Evolutionary conservation across 75 land plant genomes (phyloP).

Genomic region (Azolla pinnata): DNA sequence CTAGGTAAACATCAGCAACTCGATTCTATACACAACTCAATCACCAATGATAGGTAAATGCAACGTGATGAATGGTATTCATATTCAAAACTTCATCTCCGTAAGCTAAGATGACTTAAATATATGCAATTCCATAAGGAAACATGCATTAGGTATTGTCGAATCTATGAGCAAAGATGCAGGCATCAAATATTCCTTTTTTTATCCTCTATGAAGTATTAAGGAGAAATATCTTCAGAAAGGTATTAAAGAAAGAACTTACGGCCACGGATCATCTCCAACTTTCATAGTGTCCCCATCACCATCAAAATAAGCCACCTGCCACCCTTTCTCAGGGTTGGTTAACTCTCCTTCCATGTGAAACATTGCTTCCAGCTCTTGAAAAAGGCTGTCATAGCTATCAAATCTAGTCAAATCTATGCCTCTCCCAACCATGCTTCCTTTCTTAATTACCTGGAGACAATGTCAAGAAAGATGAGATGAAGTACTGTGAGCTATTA

Average conservation of each 20-base stretch:
- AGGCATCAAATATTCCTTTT: too few relatives aligned
- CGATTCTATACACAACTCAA: neutral
- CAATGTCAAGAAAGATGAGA: neutral
- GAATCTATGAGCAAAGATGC: too few relatives aligned
- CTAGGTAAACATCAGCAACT: neutral
- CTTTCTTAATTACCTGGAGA: conserved; percentile 68
- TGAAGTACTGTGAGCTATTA: neutral
- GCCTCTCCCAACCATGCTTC: conserved; percentile 54
- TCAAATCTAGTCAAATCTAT: conserved; percentile 50
- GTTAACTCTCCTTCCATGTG: conserved; percentile 57
- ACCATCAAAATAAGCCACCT: conserved; percentile 65
- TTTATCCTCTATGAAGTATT: neutral
- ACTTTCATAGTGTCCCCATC: conserved; percentile 84
- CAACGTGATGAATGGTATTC: too few relatives aligned
- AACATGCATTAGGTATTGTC: too few relatives aligned
- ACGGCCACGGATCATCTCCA: conserved; percentile 89
- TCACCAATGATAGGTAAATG: too few relatives aligned
- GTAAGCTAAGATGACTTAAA: neutral
- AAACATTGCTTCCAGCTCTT: conserved; percentile 51
- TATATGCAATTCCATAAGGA: too few relatives aligned
- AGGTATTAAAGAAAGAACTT: conserved; percentile 16
- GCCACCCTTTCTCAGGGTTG: conserved; percentile 54
- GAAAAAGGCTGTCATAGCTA: conserved; percentile 38
- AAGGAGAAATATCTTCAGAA: conserved; percentile 5
- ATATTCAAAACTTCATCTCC: too few relatives aligned